Conservation (phyloP, 768 basidiomycete genomes). For the Suillus ampliporus region DNA sequence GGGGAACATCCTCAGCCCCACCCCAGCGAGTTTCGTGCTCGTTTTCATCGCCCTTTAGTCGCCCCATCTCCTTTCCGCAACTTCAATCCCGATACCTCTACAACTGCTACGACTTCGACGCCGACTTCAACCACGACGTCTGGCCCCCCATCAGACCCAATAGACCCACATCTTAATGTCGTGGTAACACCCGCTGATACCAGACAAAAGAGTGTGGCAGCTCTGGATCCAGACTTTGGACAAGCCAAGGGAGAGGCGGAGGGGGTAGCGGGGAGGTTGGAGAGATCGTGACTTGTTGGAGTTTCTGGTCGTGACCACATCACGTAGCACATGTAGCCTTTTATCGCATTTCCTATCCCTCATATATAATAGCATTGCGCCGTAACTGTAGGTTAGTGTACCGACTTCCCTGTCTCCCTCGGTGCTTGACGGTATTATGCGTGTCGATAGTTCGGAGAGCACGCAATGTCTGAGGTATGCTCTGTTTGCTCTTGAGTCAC, state of each 20-base stretch:
- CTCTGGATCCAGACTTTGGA: slow-evolving; percentile 30
- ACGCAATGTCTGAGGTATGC: background rate
- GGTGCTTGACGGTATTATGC: background rate
- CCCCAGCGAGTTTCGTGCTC: slow-evolving; percentile 64
- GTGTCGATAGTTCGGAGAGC: background rate
- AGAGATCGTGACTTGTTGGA: slow-evolving; percentile 17
- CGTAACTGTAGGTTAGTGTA: slow-evolving; percentile 3
- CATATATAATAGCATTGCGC: slow-evolving; percentile 3
- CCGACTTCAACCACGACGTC: slow-evolving; percentile 41
- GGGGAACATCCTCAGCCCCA: slow-evolving; percentile 37
- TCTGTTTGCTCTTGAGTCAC: background rate
- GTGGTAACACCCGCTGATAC: slow-evolving; percentile 33
- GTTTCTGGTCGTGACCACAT: slow-evolving; percentile 1
- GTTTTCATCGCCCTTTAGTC: slow-evolving; percentile 65
- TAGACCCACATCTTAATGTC: slow-evolving; percentile 37
- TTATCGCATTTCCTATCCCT: background rate
- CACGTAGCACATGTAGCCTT: background rate
- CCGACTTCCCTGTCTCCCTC: background rate
- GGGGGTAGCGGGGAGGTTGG: slow-evolving; percentile 25
- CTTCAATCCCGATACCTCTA: slow-evolving; percentile 34
- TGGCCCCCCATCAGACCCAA: slow-evolving; percentile 38
- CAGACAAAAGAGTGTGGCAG: slow-evolving; percentile 26
- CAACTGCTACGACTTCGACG: slow-evolving; percentile 38
- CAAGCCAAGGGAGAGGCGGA: slow-evolving; percentile 30
- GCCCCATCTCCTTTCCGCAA: slow-evolving; percentile 65